Percentiles rank a stretch among this genome's conserved stretches.
phyloP scores from a whole-genome alignment of 2,329 filamentous ascomycete species.

The Claviceps citrina region DNA sequence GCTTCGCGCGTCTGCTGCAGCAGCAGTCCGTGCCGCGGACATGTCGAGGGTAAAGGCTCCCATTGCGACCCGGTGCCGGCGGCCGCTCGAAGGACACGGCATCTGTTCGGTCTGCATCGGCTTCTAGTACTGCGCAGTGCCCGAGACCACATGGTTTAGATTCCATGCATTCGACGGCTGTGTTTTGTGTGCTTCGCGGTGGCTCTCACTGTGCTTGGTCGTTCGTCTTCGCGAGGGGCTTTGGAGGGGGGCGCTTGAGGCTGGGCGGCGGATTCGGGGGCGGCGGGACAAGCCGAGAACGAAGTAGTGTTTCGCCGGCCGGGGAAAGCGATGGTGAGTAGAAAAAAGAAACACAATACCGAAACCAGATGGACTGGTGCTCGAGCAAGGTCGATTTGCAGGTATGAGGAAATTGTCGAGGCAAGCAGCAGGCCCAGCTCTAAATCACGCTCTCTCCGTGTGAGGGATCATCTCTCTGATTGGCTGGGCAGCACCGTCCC shows the following conservation, averaged over 20 bases:
- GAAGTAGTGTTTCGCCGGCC: neutral
- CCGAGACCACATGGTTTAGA: conserved; percentile 28
- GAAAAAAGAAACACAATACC: too few species aligned
- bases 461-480: too few species aligned
- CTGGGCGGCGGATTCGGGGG: too few species aligned
- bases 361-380: too few species aligned
- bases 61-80: neutral
- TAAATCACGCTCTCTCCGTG: too few species aligned
- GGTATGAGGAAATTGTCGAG: neutral
- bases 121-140: conserved; percentile 30
- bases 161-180: conserved; percentile 19
- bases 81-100: conserved; percentile 6
- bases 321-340: neutral
- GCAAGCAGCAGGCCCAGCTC: too few species aligned
- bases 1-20: conserved; percentile 9
- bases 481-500: too few species aligned
- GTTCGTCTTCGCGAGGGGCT: too few species aligned
- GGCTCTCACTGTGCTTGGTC: neutral
- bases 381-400: too few species aligned
- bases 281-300: neutral
- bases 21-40: neutral
- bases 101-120: conserved; percentile 21
- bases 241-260: too few species aligned
- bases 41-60: neutral
- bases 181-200: neutral